Base-by-base conservation (phyloP, 2,329 filamentous ascomycete genomes). In the Fulvia fulva region DNA sequence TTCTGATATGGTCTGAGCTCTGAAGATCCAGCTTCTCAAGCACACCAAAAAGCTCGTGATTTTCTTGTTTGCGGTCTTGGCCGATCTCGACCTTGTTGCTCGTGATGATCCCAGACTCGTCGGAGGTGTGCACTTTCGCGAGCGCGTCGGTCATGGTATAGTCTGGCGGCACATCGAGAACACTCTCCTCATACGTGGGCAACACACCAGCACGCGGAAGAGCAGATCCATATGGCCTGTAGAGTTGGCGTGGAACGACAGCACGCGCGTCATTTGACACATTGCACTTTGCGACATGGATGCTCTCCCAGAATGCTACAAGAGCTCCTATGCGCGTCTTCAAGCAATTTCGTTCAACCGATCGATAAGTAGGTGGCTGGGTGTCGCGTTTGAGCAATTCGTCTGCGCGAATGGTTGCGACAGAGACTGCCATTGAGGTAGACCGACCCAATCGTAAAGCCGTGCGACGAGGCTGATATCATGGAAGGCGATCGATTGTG, bases 21-120 rank as follows among this genome's bases (percentile, higher is more conserved):
- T 76, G 76, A 58, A 88, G 83, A 67, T 89, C 85, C 52, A 89
- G 74, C 28, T 76, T 73, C 21, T 61, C 60, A 30, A 66, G 11
- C 26, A 6, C 1, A 3, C 16, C 25, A 32, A 56, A 47, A 44
- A 58, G 44, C 21, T 61, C 56, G 12, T 28, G 25, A 23, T 34
- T 28, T 32, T 61, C 44, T 32, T 55, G 59, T 14, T 25, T 28
- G 47, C 1, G n/a, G 5, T 12, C 9, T 12, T 16, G 23, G 12
- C 25, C 26, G 12, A 28, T n/a, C 12, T 26, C 23, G 16, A 21
- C 8, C 23, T 32, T 21, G 1, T 2, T 11, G 26, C 3, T 50
- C n/a, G 26, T 12, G 19, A 14, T 32, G 16, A 41, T 41, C 9
- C 19, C 12, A 12, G 25, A 21, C 3, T 50, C 26, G 14, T 28